Conservation (phyloP, 768 basidiomycete species). For the Agaricus sinodeliciosus region DNA sequence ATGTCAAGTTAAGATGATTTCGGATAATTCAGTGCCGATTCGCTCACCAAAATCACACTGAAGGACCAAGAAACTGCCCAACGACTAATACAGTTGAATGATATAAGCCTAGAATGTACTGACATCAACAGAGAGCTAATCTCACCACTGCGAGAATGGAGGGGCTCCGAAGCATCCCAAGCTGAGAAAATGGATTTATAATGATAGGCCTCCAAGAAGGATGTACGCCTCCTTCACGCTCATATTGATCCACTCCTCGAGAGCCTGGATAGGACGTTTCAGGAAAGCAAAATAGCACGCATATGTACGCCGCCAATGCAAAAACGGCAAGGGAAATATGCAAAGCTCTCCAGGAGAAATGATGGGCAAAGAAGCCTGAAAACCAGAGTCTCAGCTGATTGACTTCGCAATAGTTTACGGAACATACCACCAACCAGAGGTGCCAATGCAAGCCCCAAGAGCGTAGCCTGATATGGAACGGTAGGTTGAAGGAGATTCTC, state of each 20-base stretch:
- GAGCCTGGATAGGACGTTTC: conserved; percentile 62
- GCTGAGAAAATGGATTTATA: conserved; percentile 48
- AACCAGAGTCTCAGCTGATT: neutral
- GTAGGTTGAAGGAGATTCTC: neutral
- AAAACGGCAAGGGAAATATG: conserved; percentile 40
- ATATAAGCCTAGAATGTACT: conserved; percentile 5
- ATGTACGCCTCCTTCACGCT: conserved; percentile 15
- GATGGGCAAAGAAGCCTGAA: conserved; percentile 11
- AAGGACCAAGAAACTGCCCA: conserved; percentile 22
- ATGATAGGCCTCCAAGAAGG: conserved; percentile 25
- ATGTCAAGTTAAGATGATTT: neutral
- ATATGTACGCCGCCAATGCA: conserved; percentile 33
- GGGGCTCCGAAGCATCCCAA: conserved; percentile 46
- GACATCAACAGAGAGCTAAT: neutral
- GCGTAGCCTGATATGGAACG: conserved; percentile 31
- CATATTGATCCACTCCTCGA: conserved; percentile 44
- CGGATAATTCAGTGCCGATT: neutral
- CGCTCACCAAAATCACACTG: conserved; percentile 33
- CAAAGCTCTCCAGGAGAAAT: conserved; percentile 57
- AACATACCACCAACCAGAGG: conserved; percentile 47
- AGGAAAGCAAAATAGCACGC: conserved; percentile 43
- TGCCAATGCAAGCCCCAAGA: conserved; percentile 57
- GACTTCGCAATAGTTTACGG: neutral
- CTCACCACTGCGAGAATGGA: conserved; percentile 46
- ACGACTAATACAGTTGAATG: conserved; percentile 1